Evolutionary conservation across 441 rosid genomes (phyloP).

Genomic region (Euphorbia celastroides): DNA sequence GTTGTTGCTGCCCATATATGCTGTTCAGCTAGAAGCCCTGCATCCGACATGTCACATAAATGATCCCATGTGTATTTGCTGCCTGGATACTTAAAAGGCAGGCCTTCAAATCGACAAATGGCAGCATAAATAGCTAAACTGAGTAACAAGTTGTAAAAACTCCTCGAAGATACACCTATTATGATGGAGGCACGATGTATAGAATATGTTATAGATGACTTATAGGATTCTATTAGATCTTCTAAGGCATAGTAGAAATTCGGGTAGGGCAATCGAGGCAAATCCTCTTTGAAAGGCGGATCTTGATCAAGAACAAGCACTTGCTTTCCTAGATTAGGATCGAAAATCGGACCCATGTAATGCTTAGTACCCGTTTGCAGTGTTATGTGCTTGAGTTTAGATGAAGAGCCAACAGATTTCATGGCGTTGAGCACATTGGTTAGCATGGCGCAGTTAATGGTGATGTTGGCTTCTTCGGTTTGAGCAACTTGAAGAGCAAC

Average conservation of each 20-base stretch:
- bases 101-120: constrained; percentile 25
- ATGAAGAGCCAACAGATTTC: constrained; percentile 7
- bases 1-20: constrained; percentile 30
- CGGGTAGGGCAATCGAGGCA: constrained; percentile 27
- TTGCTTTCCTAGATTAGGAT: constrained; percentile 6
- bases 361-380: constrained; percentile 36
- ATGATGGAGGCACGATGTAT: constrained; percentile 31
- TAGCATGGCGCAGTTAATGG: constrained; percentile 26
- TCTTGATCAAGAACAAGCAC: constrained; percentile 19
- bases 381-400: constrained; percentile 22
- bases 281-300: constrained; percentile 26
- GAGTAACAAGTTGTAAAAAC: constrained; percentile 24
- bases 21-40: no score
- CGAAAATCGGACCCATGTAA: constrained; percentile 32
- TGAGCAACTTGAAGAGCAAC: constrained; percentile 25
- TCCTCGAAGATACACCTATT: constrained; percentile 28
- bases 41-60: constrained; percentile 26
- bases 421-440: constrained; percentile 23
- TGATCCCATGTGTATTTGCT: constrained; percentile 24
- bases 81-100: constrained; percentile 25
- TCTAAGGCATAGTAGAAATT: constrained; percentile 36
- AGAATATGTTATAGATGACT: constrained; percentile 14
- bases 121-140: constrained; percentile 23
- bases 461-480: constrained; percentile 23
- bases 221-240: constrained; percentile 18